Conservation (phyloP, 148 eudicot genomes). For the Chenopodium berlandieri region DNA sequence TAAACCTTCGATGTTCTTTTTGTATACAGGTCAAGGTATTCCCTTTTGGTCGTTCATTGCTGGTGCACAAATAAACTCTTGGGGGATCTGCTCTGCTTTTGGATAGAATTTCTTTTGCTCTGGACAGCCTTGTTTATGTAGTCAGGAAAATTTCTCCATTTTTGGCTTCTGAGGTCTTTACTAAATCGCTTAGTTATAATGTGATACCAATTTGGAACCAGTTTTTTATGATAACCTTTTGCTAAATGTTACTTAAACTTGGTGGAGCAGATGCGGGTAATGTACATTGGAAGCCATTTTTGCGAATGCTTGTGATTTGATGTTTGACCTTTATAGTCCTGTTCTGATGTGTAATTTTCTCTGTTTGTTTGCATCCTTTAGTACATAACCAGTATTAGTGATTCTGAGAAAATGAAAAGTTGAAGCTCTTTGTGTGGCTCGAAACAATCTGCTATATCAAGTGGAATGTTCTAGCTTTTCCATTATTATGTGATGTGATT, state of each 20-base stretch:
- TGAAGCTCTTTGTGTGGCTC: not conserved
- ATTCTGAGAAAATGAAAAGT: not conserved
- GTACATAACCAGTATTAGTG: not conserved
- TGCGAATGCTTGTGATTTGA: not conserved
- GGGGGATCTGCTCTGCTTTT: conserved; percentile 27
- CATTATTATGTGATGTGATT: not conserved
- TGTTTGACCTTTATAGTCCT: conserved; percentile 4
- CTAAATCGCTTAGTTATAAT: conserved; percentile 19
- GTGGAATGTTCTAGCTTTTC: not conserved
- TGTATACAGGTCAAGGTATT: conserved; percentile 23
- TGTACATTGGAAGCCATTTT: conserved; percentile 17
- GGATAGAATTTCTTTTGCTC: conserved; percentile 26
- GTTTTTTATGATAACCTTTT: conserved; percentile 18
- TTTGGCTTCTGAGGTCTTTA: conserved; percentile 29
- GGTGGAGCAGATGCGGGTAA: conserved; percentile 17
- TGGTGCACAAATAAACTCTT: conserved; percentile 32
- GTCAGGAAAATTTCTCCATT: conserved; percentile 28
- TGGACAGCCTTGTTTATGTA: conserved; percentile 31
- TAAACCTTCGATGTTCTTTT: conserved; percentile 24
- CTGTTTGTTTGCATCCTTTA: not conserved
- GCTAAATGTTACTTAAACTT: conserved; percentile 18
- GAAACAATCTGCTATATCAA: not conserved
- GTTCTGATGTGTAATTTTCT: not conserved
- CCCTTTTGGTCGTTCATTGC: conserved; percentile 28
- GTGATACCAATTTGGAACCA: conserved; percentile 24